A percentile compares a stretch with the other conserved stretches of the same genome.
These are phyloP conservation scores for Aristolochia californica DNA, from an alignment of 164 flowering plant species.

Conservation along the genomic window DNA sequence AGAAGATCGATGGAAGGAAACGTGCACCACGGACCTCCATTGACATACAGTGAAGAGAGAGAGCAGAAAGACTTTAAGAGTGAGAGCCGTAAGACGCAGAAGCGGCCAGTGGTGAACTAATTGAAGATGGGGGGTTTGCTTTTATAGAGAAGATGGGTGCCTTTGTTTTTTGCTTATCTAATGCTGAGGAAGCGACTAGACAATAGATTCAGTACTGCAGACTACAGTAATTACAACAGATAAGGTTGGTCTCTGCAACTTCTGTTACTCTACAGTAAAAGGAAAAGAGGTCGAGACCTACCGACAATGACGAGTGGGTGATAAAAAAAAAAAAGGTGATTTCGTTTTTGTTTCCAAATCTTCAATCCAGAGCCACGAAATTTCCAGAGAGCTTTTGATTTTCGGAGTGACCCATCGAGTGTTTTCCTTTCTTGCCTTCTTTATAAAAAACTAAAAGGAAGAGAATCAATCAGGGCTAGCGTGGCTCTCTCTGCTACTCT, in stretches of 20 bases:
- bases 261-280: background rate
- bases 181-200: no score
- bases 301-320: background rate
- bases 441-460: no score
- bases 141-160: background rate
- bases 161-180: no score
- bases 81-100: background rate
- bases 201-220: background rate
- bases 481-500: no score
- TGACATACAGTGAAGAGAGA: background rate
- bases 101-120: background rate
- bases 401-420: no score
- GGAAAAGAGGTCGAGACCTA: background rate
- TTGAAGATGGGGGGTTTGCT: background rate
- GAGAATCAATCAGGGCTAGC: no score
- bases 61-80: background rate
- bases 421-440: no score
- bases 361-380: no score
- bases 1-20: background rate
- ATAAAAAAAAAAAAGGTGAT: no score
- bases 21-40: background rate
- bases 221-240: background rate
- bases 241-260: background rate
- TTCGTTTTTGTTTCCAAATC: no score
- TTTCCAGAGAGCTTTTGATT: no score